Base-by-base conservation (phyloP, 306 rosid species). In the Vachellia pachyceras region DNA sequence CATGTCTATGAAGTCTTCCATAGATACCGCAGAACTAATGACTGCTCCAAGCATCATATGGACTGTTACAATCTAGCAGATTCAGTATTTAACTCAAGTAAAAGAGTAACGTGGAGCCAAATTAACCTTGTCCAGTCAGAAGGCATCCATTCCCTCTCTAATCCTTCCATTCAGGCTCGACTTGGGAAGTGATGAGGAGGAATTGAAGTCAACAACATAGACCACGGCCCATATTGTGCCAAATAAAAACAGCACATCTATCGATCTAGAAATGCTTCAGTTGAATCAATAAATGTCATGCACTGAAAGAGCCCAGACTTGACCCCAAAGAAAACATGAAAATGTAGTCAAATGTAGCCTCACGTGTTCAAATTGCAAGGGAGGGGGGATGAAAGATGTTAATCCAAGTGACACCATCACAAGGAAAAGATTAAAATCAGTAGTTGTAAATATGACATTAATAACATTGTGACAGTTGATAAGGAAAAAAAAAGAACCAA, bases 81-180 rank as follows among this genome's bases (percentile, higher is more conserved):
- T 47, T 76, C 73, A 69, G 77, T 15, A 64, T 7, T 2, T 35
- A 6, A 64, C 22, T 35, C 6, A 6, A 14, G 44, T 8, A 64
- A 33, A 33, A 61, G 18, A 61, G 17, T 4, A 55, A 57, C 64
- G 10, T 57, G 64, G 64, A 9, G 25, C 64, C 64, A 57, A 20
- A 57, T 57, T 57, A 57, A 57, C 64, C 64, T 57, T 57, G 64
- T 57, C 64, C 33, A 8, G 40, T 80, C 81, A 77, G 85, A 83
- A 79, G 57, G 82, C 83, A 78, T 80, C 77, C 70, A 77, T 80
- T 77, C 77, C 83, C 83, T 73, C 85, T 67, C 72, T 80, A 80
- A 76, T 77, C 71, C 86, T 80, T 83, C 81, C 85, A 68, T 74
- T 77, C 85, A 80, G 75, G 85, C 77, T 83, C 78, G 77, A 80